phyloP scores from a whole-genome alignment of 2,329 filamentous ascomycete species.

The Didymella pinodella region DNA sequence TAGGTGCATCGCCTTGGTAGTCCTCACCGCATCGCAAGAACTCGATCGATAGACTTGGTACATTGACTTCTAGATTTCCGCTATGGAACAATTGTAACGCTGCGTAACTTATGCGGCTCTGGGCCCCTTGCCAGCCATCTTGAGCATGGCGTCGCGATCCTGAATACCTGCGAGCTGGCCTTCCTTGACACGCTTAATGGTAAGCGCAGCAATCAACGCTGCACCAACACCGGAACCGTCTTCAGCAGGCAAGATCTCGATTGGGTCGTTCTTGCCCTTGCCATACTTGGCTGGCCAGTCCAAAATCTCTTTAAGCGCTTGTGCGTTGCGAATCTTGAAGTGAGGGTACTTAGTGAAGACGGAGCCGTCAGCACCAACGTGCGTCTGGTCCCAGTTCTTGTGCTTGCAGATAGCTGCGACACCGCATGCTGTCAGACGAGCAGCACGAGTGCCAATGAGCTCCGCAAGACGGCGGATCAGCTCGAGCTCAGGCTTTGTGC shows the following conservation, averaged over 20 bases:
- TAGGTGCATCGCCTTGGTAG: background rate
- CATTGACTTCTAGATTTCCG: slow-evolving; percentile 10
- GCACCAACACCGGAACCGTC: slow-evolving; percentile 98
- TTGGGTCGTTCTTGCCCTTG: slow-evolving; percentile 71
- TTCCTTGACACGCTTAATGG: slow-evolving; percentile 67
- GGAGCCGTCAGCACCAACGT: slow-evolving; percentile 95
- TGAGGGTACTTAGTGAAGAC: slow-evolving; percentile 99
- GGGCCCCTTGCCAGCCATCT: slow-evolving; percentile 32
- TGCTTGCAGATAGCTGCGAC: slow-evolving; percentile 97
- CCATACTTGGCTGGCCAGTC: slow-evolving; percentile 86
- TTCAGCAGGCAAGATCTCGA: slow-evolving; percentile 88
- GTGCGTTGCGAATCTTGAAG: slow-evolving; percentile 91
- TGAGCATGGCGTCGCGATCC: slow-evolving; percentile 57
- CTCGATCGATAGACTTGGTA: slow-evolving; percentile 1
- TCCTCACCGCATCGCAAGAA: slow-evolving; percentile 4
- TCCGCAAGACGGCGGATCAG: slow-evolving; percentile 88
- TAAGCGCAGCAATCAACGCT: slow-evolving; percentile 84
- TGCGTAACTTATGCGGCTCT: slow-evolving; percentile 4
- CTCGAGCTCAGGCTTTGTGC: slow-evolving; percentile 82
- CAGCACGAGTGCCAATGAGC: slow-evolving; percentile 92
- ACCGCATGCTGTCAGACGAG: slow-evolving; percentile 91
- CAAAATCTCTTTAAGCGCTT: slow-evolving; percentile 91
- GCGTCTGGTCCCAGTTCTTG: slow-evolving; percentile 86
- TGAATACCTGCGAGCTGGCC: slow-evolving; percentile 67
- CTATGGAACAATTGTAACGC: background rate